These are phyloP conservation scores for Imleria badia DNA, from an alignment of 768 basidiomycete species.

Conservation along the genomic window DNA sequence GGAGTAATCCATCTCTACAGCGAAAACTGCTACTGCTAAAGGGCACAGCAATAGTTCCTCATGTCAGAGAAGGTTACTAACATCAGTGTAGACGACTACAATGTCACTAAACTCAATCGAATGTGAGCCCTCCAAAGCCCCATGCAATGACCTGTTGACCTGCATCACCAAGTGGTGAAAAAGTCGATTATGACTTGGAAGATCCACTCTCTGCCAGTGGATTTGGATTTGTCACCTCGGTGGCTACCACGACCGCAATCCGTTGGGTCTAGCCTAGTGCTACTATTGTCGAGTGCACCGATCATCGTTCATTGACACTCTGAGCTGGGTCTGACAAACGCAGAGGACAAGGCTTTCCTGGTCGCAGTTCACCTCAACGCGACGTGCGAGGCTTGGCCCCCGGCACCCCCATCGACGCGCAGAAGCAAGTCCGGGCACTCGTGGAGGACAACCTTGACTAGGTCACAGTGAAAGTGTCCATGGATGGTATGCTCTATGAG, in stretches of 20 bases:
- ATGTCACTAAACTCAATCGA: slow-evolving; percentile 74
- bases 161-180: slow-evolving; percentile 66
- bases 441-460: slow-evolving; percentile 99
- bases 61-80: too few relatives aligned
- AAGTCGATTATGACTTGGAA: slow-evolving; percentile 81
- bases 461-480: slow-evolving; percentile 94
- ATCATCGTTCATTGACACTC: background rate
- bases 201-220: slow-evolving; percentile 75
- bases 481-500: slow-evolving; percentile 65
- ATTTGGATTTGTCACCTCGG: slow-evolving; percentile 61
- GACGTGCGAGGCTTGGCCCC: slow-evolving; percentile 82
- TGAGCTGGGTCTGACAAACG: slow-evolving; percentile 5
- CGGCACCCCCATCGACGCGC: slow-evolving; percentile 84
- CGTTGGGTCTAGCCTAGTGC: slow-evolving; percentile 77
- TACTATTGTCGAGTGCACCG: slow-evolving; percentile 54
- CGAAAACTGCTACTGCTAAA: too few relatives aligned
- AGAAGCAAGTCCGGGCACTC: slow-evolving; percentile 90
- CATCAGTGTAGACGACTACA: slow-evolving; percentile 82
- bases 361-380: slow-evolving; percentile 92
- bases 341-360: slow-evolving; percentile 84
- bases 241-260: slow-evolving; percentile 67
- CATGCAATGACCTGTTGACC: slow-evolving; percentile 3
- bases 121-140: slow-evolving; percentile 44
- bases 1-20: too few relatives aligned
- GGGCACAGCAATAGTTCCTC: too few relatives aligned